These are phyloP conservation scores for Sclerospora graminicola DNA, from an alignment of 352 stramenopile genomes.

Conservation along the genomic window DNA sequence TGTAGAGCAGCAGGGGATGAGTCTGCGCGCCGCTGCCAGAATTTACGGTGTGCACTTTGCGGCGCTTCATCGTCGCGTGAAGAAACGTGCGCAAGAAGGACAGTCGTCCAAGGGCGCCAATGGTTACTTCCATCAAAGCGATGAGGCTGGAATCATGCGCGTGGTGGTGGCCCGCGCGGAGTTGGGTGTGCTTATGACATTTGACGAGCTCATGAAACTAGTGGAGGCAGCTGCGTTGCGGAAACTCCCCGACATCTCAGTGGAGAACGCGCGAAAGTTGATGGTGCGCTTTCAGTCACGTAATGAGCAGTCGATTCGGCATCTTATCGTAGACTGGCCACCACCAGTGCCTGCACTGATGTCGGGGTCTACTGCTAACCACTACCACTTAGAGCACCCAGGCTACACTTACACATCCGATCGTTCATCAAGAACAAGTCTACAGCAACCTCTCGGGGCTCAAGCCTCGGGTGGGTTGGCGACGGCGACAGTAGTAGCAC, in stretches of 20 bases:
- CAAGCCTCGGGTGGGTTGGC: neutral
- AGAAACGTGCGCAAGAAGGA: slow-evolving; percentile 32
- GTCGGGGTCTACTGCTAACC: neutral
- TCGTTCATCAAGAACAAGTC: neutral
- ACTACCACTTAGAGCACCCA: slow-evolving; percentile 8
- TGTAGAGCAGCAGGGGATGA: slow-evolving; percentile 49
- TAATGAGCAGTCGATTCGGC: slow-evolving; percentile 38
- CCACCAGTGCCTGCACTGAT: slow-evolving; percentile 1
- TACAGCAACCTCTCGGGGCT: neutral
- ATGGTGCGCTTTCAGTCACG: slow-evolving; percentile 36
- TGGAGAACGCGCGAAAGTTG: slow-evolving; percentile 40
- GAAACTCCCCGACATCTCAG: slow-evolving; percentile 50
- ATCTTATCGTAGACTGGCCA: slow-evolving; percentile 43
- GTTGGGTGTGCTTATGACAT: slow-evolving; percentile 60
- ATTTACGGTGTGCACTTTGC: slow-evolving; percentile 50
- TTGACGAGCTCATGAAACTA: slow-evolving; percentile 48
- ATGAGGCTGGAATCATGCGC: slow-evolving; percentile 45
- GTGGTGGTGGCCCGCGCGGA: slow-evolving; percentile 45
- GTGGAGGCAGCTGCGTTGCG: slow-evolving; percentile 39
- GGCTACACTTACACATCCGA: slow-evolving; percentile 6
- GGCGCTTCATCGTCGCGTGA: slow-evolving; percentile 44
- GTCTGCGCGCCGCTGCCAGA: slow-evolving; percentile 33
- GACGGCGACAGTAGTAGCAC: neutral
- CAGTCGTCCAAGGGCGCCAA: slow-evolving; percentile 7
- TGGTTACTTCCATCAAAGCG: slow-evolving; percentile 37